Percentiles rank a stretch among this genome's conserved stretches.
phyloP scores from a whole-genome alignment of 176 grass and related monocot species.

The Hyparrhenia diplandra region DNA sequence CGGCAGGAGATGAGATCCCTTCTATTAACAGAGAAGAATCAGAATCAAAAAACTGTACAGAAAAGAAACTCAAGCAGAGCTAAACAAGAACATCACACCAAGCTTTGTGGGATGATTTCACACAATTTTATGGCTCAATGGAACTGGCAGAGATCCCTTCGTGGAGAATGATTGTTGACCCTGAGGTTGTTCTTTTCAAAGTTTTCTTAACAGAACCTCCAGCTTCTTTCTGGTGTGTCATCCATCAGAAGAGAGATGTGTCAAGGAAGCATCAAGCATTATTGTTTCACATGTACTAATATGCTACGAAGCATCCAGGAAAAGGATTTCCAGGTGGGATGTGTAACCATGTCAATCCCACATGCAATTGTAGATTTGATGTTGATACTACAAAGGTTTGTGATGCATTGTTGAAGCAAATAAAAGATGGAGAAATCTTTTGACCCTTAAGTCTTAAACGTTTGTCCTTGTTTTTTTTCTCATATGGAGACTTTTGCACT shows the following conservation, averaged over 20 bases:
- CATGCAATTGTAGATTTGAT: conserved; percentile 34
- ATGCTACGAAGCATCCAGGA: conserved; percentile 50
- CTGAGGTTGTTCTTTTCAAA: background rate
- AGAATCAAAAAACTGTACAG: background rate
- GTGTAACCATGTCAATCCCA: conserved; percentile 27
- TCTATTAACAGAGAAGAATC: background rate
- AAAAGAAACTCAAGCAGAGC: background rate
- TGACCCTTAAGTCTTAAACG: background rate
- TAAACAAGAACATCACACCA: background rate
- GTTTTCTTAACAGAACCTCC: background rate
- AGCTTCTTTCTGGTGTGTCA: background rate
- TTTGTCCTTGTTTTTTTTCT: background rate
- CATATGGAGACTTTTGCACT: background rate
- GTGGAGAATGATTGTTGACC: background rate
- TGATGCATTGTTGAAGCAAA: conserved; percentile 41
- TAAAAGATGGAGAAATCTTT: background rate
- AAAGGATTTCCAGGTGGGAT: conserved; percentile 51
- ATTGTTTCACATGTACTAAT: conserved; percentile 8
- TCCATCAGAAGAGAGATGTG: background rate
- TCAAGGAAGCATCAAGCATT: background rate
- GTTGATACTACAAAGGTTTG: conserved; percentile 56
- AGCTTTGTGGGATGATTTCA: background rate
- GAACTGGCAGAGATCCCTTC: background rate
- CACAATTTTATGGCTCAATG: background rate
- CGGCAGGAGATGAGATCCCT: background rate